Evolutionary conservation across 1,284 basidiomycete genomes (phyloP).

Genomic region (Pascua guehoae): DNA sequence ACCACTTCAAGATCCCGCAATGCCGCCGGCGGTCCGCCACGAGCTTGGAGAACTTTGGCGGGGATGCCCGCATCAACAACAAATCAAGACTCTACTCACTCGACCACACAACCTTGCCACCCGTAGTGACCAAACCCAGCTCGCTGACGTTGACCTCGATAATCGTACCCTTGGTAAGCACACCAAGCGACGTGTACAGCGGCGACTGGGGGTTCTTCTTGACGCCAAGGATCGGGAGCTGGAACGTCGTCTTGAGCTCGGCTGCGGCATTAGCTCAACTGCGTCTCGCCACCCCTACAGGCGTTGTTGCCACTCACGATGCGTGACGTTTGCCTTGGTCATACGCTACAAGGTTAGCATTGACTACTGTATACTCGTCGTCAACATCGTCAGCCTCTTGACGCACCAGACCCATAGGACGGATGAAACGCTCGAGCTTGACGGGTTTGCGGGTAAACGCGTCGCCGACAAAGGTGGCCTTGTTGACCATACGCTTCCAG

Average conservation of each 20-base stretch:
- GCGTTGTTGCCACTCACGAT: conserved; percentile 68
- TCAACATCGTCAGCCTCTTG: not conserved
- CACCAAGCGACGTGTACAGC: conserved; percentile 84
- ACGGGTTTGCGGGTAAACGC: conserved; percentile 98
- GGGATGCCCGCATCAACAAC: too few species aligned
- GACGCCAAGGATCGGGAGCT: conserved; percentile 94
- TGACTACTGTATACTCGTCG: not conserved
- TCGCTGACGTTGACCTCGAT: conserved; percentile 98
- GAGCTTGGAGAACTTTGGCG: too few species aligned
- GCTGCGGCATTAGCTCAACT: conserved; percentile 54
- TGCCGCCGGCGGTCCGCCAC: too few species aligned
- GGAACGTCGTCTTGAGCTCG: conserved; percentile 97
- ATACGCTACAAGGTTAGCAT: conserved; percentile 57
- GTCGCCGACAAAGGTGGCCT: conserved; percentile 97
- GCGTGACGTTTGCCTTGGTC: conserved; percentile 98
- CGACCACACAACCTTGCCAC: conserved; percentile 79
- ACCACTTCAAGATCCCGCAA: too few species aligned
- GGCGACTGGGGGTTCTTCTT: conserved; percentile 99
- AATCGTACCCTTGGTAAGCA: conserved; percentile 97
- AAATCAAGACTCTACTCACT: conserved; percentile 37
- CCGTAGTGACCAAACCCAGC: conserved; percentile 96
- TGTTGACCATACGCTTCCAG: conserved; percentile 99
- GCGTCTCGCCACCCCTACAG: conserved; percentile 6
- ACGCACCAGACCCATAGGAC: conserved; percentile 80
- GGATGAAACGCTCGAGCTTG: conserved; percentile 97